phyloP scores from a whole-genome alignment of 371 early-diverging fungal species.

The Mucor saturninus region DNA sequence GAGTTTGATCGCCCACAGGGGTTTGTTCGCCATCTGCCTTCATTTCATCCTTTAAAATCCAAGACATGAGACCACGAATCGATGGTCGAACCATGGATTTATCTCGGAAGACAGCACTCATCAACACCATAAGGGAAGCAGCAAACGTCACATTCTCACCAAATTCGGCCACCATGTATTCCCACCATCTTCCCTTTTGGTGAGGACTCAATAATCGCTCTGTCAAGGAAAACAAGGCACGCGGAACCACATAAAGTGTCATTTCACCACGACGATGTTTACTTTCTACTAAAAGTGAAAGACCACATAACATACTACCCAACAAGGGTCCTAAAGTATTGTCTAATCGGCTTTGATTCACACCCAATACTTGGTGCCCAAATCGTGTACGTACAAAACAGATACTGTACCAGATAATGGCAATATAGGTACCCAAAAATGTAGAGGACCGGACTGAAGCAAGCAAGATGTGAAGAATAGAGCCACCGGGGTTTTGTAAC shows the following conservation, averaged over 20 bases:
- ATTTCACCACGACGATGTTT: slow-evolving; percentile 67
- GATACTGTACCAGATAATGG: slow-evolving; percentile 64
- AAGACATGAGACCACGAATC: slow-evolving; percentile 56
- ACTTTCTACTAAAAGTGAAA: slow-evolving; percentile 64
- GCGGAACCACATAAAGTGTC: slow-evolving; percentile 65
- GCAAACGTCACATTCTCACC: slow-evolving; percentile 47
- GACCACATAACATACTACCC: slow-evolving; percentile 63
- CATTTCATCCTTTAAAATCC: slow-evolving; percentile 53
- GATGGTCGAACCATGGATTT: slow-evolving; percentile 55
- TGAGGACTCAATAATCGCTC: slow-evolving; percentile 53
- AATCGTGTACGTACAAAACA: slow-evolving; percentile 60
- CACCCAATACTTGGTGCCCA: slow-evolving; percentile 46
- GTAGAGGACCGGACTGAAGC: slow-evolving; percentile 61
- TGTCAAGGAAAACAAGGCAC: slow-evolving; percentile 60
- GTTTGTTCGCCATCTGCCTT: slow-evolving; percentile 11
- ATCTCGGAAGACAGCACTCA: slow-evolving; percentile 53
- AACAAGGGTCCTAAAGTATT: slow-evolving; percentile 56
- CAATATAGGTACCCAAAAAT: slow-evolving; percentile 66
- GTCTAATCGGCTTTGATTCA: slow-evolving; percentile 44
- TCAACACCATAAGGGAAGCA: slow-evolving; percentile 39
- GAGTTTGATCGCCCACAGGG: slow-evolving; percentile 6
- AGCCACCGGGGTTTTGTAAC: slow-evolving; percentile 34
- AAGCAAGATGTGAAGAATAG: slow-evolving; percentile 47
- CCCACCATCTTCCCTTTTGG: slow-evolving; percentile 46
- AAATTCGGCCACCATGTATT: slow-evolving; percentile 30